These are phyloP conservation scores for Bifiguratus adelaidae DNA, from an alignment of 192 early-diverging fungal genomes.

Conservation along the genomic window DNA sequence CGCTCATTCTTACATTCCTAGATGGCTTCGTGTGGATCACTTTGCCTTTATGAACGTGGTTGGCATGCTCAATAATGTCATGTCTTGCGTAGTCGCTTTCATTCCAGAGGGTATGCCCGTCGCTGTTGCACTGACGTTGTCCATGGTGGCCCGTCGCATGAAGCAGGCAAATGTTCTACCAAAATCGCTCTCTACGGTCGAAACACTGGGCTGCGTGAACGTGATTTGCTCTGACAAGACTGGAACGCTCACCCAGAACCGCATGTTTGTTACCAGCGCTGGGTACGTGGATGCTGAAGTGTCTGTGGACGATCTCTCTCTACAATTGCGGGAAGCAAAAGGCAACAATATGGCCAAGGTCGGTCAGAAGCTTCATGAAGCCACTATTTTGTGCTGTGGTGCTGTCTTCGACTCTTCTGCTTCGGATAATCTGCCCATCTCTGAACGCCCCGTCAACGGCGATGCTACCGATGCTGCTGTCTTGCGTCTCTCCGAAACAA, in stretches of 20 bases:
- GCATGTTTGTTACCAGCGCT: slow-evolving; percentile 45
- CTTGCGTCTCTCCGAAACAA: slow-evolving; percentile 49
- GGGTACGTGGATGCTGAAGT: slow-evolving; percentile 29
- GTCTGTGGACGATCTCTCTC: slow-evolving; percentile 10
- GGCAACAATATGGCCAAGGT: not conserved
- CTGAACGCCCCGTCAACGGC: slow-evolving; percentile 52
- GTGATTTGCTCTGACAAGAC: slow-evolving; percentile 78
- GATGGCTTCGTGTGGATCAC: slow-evolving; percentile 34
- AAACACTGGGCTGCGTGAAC: slow-evolving; percentile 71
- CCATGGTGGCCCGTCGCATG: slow-evolving; percentile 64
- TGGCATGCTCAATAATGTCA: slow-evolving; percentile 26
- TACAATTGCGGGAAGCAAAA: slow-evolving; percentile 4
- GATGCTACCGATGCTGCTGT: slow-evolving; percentile 82
- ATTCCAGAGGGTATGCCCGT: slow-evolving; percentile 70
- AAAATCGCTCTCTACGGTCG: slow-evolving; percentile 72
- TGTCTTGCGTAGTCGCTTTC: slow-evolving; percentile 57
- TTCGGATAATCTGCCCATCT: slow-evolving; percentile 28
- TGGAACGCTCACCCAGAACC: slow-evolving; percentile 70
- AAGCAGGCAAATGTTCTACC: slow-evolving; percentile 52
- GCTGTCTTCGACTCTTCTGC: slow-evolving; percentile 46
- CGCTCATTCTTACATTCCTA: not conserved
- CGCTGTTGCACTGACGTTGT: slow-evolving; percentile 56
- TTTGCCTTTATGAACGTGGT: slow-evolving; percentile 40
- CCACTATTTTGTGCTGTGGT: slow-evolving; percentile 50
- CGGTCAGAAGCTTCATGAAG: slow-evolving; percentile 21